Percentiles rank a stretch among this genome's conserved stretches.
These are phyloP conservation scores for Eremothecium sinecaudum DNA, from an alignment of 1,139 yeast species.

Conservation along the genomic window DNA sequence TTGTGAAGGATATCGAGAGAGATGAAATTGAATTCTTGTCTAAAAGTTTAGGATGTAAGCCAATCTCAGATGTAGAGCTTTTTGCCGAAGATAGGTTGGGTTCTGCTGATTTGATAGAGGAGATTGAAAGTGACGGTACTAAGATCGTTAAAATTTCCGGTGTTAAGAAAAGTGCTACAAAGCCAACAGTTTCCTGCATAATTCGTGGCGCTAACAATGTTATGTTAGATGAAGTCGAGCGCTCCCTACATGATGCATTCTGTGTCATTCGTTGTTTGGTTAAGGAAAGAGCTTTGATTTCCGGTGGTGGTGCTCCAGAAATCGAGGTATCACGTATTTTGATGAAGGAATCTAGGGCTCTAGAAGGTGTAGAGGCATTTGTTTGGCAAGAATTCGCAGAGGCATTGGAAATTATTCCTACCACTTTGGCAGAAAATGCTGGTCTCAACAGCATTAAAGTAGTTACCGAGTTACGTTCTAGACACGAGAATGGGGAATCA, in stretches of 20 bases:
- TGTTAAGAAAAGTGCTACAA: constrained; percentile 42
- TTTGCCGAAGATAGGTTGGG: constrained; percentile 92
- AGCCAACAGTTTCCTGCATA: constrained; percentile 80
- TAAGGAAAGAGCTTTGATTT: constrained; percentile 86
- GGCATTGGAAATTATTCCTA: constrained; percentile 92
- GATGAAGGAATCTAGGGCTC: constrained; percentile 63
- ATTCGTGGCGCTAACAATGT: constrained; percentile 91
- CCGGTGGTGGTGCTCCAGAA: constrained; percentile 99
- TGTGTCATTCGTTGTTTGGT: constrained; percentile 95
- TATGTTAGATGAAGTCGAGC: constrained; percentile 89
- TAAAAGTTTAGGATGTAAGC: constrained; percentile 87
- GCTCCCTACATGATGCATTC: constrained; percentile 92
- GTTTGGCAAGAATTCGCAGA: constrained; percentile 94
- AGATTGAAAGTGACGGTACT: constrained; percentile 87
- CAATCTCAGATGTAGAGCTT: constrained; percentile 88
- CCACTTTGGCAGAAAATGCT: constrained; percentile 95
- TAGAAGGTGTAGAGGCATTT: constrained; percentile 87
- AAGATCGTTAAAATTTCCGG: constrained; percentile 88
- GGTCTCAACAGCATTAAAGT: constrained; percentile 92
- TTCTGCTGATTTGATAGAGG: constrained; percentile 85
- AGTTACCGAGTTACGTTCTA: constrained; percentile 86
- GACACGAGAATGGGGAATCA: constrained; percentile 83
- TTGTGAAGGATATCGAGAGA: constrained; percentile 89
- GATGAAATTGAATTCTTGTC: constrained; percentile 93
- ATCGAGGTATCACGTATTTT: constrained; percentile 81